phyloP scores from a whole-genome alignment of 805 yeast species.

The Vanderwaltozyma polyspora region DNA sequence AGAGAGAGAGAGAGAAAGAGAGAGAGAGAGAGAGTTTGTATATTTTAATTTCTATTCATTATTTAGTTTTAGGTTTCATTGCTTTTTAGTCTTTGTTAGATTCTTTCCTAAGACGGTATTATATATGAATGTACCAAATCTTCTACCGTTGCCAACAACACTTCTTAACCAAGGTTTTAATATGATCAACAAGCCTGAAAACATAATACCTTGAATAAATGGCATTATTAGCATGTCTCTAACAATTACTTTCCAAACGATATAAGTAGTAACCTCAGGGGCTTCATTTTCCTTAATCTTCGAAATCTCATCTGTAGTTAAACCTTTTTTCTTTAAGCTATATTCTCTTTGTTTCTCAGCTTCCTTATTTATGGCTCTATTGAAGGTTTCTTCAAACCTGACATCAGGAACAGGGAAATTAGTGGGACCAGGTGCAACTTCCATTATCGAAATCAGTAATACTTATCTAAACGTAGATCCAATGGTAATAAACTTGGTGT shows the following conservation, averaged over 20 bases:
- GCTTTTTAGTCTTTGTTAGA: conserved; percentile 1
- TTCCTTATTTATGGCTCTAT: conserved; percentile 27
- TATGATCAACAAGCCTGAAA: conserved; percentile 32
- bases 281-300: conserved; percentile 7
- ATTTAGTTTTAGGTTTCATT: too few species aligned
- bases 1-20: too few species aligned
- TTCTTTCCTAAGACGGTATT: conserved; percentile 3
- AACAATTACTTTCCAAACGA: conserved; percentile 37
- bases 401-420: conserved; percentile 44
- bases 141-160: conserved; percentile 18
- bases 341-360: conserved; percentile 12
- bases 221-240: conserved; percentile 46
- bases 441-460: not conserved
- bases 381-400: conserved; percentile 54
- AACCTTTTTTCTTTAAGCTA: conserved; percentile 5
- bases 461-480: not conserved
- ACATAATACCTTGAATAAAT: conserved; percentile 40
- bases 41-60: too few species aligned
- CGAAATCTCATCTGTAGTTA: conserved; percentile 1
- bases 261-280: conserved; percentile 29
- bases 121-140: conserved; percentile 14
- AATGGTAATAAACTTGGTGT: too few species aligned
- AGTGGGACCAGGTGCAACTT: not conserved
- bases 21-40: too few species aligned
- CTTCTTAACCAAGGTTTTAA: conserved; percentile 28